phyloP scores from a whole-genome alignment of 805 yeast species.

The Wickerhamomyces queroliae region DNA sequence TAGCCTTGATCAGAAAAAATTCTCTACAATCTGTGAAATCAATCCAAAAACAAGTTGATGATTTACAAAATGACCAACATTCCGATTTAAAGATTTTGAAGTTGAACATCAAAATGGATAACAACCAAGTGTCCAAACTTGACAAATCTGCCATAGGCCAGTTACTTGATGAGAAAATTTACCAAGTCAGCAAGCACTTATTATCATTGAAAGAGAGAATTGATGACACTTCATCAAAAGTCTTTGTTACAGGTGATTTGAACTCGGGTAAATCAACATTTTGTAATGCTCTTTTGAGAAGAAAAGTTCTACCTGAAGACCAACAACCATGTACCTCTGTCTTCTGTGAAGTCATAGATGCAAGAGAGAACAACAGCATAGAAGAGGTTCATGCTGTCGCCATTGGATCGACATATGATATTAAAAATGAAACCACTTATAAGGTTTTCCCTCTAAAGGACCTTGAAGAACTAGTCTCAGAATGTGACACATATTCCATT shows the following conservation, averaged over 20 bases:
- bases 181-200: slow-evolving; percentile 62
- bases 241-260: slow-evolving; percentile 93
- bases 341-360: slow-evolving; percentile 90
- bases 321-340: slow-evolving; percentile 98
- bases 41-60: slow-evolving; percentile 10
- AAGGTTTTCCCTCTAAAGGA: slow-evolving; percentile 46
- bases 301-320: slow-evolving; percentile 84
- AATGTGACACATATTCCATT: slow-evolving; percentile 63
- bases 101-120: slow-evolving; percentile 50
- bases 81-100: slow-evolving; percentile 55
- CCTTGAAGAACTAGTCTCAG: slow-evolving; percentile 65
- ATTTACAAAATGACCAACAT: slow-evolving; percentile 16
- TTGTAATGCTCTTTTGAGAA: slow-evolving; percentile 81
- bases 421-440: slow-evolving; percentile 60
- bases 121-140: slow-evolving; percentile 44
- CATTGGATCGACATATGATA: slow-evolving; percentile 35
- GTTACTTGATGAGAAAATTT: slow-evolving; percentile 62
- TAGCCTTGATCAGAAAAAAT: slow-evolving; percentile 46
- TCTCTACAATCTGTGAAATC: slow-evolving; percentile 17
- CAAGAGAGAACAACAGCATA: slow-evolving; percentile 60
- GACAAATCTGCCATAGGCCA: slow-evolving; percentile 67
- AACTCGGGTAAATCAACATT: slow-evolving; percentile 96
- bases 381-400: slow-evolving; percentile 95
- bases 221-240: slow-evolving; percentile 89
- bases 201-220: slow-evolving; percentile 71